phyloP scores from a whole-genome alignment of 163 green algal species.

The Scenedesmus sp. region DNA sequence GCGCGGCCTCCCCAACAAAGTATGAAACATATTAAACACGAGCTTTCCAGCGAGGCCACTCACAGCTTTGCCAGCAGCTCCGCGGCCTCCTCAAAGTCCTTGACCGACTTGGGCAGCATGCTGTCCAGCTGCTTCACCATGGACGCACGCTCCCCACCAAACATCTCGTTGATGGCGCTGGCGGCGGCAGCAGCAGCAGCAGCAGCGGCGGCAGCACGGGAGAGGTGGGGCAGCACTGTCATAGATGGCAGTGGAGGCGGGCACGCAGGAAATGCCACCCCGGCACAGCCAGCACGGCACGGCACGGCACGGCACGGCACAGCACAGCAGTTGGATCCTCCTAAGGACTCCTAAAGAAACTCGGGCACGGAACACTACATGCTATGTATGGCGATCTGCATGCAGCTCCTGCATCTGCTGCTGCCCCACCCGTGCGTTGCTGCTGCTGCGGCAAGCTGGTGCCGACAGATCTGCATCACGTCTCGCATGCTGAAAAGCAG shows the following conservation, averaged over 20 bases:
- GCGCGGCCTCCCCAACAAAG: constrained; percentile 77
- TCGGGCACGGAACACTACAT: too few relatives aligned
- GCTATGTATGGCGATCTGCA: too few relatives aligned
- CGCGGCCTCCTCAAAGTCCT: constrained; percentile 85
- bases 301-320: too few relatives aligned
- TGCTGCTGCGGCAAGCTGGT: too few relatives aligned
- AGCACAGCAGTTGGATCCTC: too few relatives aligned
- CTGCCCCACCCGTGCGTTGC: constrained; percentile 79
- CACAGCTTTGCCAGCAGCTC: constrained; percentile 38
- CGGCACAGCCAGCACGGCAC: too few relatives aligned
- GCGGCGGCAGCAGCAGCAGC: constrained; percentile 16
- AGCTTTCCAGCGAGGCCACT: too few relatives aligned
- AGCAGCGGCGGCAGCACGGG: constrained; percentile 3
- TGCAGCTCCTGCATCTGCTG: constrained; percentile 71
- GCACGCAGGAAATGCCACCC: too few relatives aligned
- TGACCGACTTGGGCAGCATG: constrained; percentile 83
- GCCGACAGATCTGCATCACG: neutral
- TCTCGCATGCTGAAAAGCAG: neutral
- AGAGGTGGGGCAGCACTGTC: too few relatives aligned
- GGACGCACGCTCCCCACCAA: constrained; percentile 65
- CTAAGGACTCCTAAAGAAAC: too few relatives aligned
- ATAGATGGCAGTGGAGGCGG: too few relatives aligned
- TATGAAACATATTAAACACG: too few relatives aligned
- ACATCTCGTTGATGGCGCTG: constrained; percentile 70
- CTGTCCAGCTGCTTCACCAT: constrained; percentile 68